Evolutionary conservation across 129 eudicot species (phyloP).

Genomic region (Artemisia argyi): DNA sequence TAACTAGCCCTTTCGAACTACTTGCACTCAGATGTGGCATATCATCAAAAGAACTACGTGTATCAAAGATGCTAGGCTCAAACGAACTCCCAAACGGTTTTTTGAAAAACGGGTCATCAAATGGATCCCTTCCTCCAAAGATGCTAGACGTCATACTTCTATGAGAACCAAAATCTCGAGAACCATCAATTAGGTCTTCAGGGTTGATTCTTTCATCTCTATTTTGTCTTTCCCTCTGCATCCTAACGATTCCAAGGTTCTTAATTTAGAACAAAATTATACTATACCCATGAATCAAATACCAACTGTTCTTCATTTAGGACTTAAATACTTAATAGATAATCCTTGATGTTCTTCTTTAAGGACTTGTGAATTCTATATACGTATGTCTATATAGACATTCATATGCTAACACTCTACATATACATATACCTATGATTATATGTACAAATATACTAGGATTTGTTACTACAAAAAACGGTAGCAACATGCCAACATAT

Average conservation of each 20-base stretch:
- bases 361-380: not conserved
- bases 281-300: slow-evolving; percentile 3
- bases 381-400: not conserved
- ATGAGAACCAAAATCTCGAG: slow-evolving; percentile 40
- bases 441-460: not conserved
- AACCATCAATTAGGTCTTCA: slow-evolving; percentile 30
- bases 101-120: slow-evolving; percentile 81
- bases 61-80: slow-evolving; percentile 39
- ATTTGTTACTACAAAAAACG: too few relatives aligned
- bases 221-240: slow-evolving; percentile 56
- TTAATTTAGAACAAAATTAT: not conserved
- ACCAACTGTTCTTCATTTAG: not conserved
- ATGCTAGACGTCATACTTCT: slow-evolving; percentile 53
- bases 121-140: slow-evolving; percentile 69
- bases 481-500: not conserved
- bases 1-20: slow-evolving; percentile 51
- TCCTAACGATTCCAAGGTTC: slow-evolving; percentile 18
- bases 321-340: not conserved
- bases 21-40: slow-evolving; percentile 18
- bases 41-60: slow-evolving; percentile 21
- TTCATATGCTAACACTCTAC: not conserved
- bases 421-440: not conserved
- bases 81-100: slow-evolving; percentile 51
- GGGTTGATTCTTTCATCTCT: slow-evolving; percentile 25
- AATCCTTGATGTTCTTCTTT: not conserved